Percentiles rank a stretch among this genome's conserved stretches.
Conservation (phyloP, 2,329 filamentous ascomycete species). For the Clarireedia paspali region DNA sequence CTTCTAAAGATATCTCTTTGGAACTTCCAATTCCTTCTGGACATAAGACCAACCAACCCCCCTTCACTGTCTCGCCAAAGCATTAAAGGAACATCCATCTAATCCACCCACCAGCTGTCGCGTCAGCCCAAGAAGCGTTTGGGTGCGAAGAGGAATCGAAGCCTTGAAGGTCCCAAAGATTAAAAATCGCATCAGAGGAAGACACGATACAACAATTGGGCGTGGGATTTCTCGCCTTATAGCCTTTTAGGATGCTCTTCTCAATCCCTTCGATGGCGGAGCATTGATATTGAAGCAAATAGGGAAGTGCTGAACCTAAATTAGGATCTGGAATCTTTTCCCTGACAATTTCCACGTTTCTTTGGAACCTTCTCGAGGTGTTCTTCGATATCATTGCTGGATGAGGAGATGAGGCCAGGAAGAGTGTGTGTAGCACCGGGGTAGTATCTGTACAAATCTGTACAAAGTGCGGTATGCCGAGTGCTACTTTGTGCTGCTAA, state of each 20-base stretch:
- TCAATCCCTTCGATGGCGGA: not conserved
- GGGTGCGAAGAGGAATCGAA: not conserved
- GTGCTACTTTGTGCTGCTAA: too few relatives aligned
- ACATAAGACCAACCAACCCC: too few relatives aligned
- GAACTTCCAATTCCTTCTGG: too few relatives aligned
- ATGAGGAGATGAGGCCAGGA: not conserved
- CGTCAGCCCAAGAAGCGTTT: not conserved
- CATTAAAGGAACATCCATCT: conserved; percentile 1
- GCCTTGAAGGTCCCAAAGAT: not conserved
- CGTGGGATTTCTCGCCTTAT: conserved; percentile 1
- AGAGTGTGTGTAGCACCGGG: too few relatives aligned
- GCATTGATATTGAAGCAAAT: too few relatives aligned
- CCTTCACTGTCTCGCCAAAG: not conserved
- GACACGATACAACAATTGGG: not conserved
- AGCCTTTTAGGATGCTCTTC: not conserved
- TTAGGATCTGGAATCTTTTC: not conserved
- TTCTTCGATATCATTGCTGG: not conserved
- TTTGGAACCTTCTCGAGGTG: not conserved
- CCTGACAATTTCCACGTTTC: not conserved
- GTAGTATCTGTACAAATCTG: too few relatives aligned
- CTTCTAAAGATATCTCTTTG: not conserved
- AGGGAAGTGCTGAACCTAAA: not conserved
- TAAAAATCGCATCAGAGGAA: not conserved
- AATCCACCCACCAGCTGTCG: conserved; percentile 2
- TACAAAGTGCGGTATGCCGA: too few relatives aligned